These are phyloP conservation scores for Epichloe gansuensis DNA, from an alignment of 2,329 filamentous ascomycete species.

Conservation along the genomic window DNA sequence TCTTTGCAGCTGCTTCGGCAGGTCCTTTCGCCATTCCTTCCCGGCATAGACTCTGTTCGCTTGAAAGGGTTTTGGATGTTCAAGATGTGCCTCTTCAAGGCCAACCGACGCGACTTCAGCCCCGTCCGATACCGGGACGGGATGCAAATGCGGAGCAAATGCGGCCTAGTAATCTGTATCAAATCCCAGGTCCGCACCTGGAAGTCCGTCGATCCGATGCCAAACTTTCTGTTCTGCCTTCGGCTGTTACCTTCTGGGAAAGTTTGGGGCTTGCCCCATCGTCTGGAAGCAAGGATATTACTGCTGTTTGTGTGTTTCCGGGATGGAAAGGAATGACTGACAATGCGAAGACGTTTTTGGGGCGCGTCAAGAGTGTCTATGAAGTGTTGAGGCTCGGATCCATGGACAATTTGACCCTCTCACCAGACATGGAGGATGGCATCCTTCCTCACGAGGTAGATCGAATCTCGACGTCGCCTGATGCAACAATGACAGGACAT, in stretches of 20 bases:
- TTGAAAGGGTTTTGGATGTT: slow-evolving; percentile 42
- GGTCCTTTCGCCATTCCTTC: slow-evolving; percentile 32
- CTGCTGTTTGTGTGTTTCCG: slow-evolving; percentile 59
- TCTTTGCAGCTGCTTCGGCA: slow-evolving; percentile 37
- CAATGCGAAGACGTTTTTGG: slow-evolving; percentile 51
- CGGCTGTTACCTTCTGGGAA: slow-evolving; percentile 72
- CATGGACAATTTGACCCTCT: slow-evolving; percentile 41
- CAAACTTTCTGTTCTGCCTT: slow-evolving; percentile 60
- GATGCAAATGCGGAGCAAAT: slow-evolving; percentile 32
- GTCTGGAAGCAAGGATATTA: slow-evolving; percentile 58
- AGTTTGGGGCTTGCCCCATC: slow-evolving; percentile 62
- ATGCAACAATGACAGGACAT: slow-evolving; percentile 27
- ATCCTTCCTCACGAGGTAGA: slow-evolving; percentile 39
- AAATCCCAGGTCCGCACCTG: slow-evolving; percentile 56
- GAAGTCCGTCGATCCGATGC: slow-evolving; percentile 59
- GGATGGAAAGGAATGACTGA: slow-evolving; percentile 49
- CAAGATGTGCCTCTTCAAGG: slow-evolving; percentile 43
- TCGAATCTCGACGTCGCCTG: slow-evolving; percentile 28
- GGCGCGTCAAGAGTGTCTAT: slow-evolving; percentile 57
- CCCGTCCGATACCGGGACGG: slow-evolving; percentile 31
- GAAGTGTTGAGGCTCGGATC: slow-evolving; percentile 62
- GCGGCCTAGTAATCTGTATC: slow-evolving; percentile 43
- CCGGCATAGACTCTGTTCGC: slow-evolving; percentile 24
- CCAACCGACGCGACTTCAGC: slow-evolving; percentile 39
- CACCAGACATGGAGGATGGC: slow-evolving; percentile 28